Conservation (phyloP, 192 early-diverging fungal genomes). For the Coemansia sp. region DNA sequence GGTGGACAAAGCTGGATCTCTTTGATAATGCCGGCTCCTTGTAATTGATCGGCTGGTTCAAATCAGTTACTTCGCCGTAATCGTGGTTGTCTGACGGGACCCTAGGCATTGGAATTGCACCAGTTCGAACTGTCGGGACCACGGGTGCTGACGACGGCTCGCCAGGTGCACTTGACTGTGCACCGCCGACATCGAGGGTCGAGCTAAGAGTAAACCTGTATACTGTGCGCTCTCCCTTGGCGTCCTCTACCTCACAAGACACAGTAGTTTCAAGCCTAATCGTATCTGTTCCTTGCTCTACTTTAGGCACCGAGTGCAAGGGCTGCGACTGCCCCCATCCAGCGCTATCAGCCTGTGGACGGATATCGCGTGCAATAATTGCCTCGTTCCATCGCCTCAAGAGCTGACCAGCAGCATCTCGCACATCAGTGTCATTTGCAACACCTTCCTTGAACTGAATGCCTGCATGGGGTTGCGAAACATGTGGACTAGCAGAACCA, state of each 20-base stretch:
- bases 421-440: slow-evolving; percentile 37
- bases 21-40: slow-evolving; percentile 42
- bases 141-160: no score
- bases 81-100: slow-evolving; percentile 2
- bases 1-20: slow-evolving; percentile 43
- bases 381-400: slow-evolving; percentile 48
- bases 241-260: slow-evolving; percentile 47
- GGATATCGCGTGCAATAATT: slow-evolving; percentile 34
- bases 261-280: slow-evolving; percentile 49
- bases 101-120: not conserved
- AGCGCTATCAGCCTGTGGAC: slow-evolving; percentile 13
- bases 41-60: slow-evolving; percentile 44
- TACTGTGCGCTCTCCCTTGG: slow-evolving; percentile 46
- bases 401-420: slow-evolving; percentile 46
- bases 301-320: slow-evolving; percentile 20
- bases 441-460: slow-evolving; percentile 52
- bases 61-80: slow-evolving; percentile 7
- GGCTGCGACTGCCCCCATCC: no score
- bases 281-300: slow-evolving; percentile 42
- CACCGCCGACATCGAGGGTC: slow-evolving; percentile 44
- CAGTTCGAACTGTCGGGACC: no score
- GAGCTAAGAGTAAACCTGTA: slow-evolving; percentile 51
- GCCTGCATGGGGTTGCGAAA: slow-evolving; percentile 4
- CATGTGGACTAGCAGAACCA: not conserved
- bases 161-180: no score